Evolutionary conservation across 192 early-diverging fungal species (phyloP), one percentile per base, ranked within the genome.

Genomic region (Umbelopsis vinacea): DNA sequence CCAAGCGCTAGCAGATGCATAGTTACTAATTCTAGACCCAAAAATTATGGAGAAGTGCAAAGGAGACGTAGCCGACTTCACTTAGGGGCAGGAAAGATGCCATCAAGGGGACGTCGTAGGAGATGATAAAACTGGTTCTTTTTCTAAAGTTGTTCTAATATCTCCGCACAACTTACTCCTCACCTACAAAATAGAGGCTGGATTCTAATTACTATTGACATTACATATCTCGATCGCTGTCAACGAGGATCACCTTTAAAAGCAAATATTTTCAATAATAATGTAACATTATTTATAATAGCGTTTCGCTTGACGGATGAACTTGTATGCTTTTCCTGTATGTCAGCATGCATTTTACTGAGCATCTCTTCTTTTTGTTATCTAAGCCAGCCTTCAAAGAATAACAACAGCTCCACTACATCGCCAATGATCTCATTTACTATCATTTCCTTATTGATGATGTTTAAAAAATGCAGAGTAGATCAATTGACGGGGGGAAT

Each of bases 81-180:
- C 14, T 63, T 63, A 63, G 57, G 57, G 57, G 57, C 57, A 37
- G 33, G 33, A 37, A 63, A 17, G 11, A 14, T 29, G 26, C 23
- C 53, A 37, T 35, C 57, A 37, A 63, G 57, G 57, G 57, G 57
- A 63, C 29, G 33, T 29, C 57, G 33, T 63, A 63, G 57, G 57
- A 63, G 57, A 63, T 63, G 57, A 35, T 22, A 57, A 37, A 35
- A 17, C 57, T 14, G 38, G 29, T 17, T 37, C 24, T 22, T 5
- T 37, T 35, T 9, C 11, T 19, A 29, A 60, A 40, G 38, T 8
- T 40, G 38, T 8, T 43, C 40, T 11, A 43, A 12, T 43, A 4
- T 43, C 57, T 63, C 57, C 57, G 57, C 57, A 63, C 26, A 29
- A 10, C 23, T 15, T 19, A n/a, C 33, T 37, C 7, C 57, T 63